Base-by-base conservation (phyloP, 108 stramenopile species). In the Nannochloropsis salina region DNA sequence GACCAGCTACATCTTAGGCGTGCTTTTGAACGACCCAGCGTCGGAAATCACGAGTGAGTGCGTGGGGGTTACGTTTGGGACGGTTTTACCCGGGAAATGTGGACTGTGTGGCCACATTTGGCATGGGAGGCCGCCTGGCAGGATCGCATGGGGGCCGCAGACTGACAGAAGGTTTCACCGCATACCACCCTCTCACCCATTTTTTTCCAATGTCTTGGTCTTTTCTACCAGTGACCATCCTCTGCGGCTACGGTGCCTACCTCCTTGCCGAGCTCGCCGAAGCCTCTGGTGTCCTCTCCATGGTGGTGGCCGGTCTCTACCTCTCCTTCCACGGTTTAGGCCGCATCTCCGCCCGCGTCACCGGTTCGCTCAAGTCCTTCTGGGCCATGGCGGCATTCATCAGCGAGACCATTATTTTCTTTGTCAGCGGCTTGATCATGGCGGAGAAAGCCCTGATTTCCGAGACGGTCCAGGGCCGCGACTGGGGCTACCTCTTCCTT, bases 271-370 rank as follows among this genome's bases (percentile, higher is more conserved):
- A 95, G 22, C 81, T 41, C 22, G 81, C 81, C 22, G 81, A 31
- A 21, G 87, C 81, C 18, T 93, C 92, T n/a, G 96, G 96, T 81
- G 93, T 94, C 42, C 94, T 97, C 42, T 88, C 94, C 21, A 92
- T 92, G 21, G 91, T 97, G 10, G 47, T 89, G 9, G 88, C 90
- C 74, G 96, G 96, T 10, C 43, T 96, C 45, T 84, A 87, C 4
- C 44, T 87, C 86, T 51, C 79, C 81, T 84, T 51, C 79, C 74
- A 84, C 81, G 81, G 83, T 8, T 40, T 80, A 4, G 87, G 84
- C 9, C 87, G 87, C 81, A 82, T 88, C 45, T 88, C 87, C 2
- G 45, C 84, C 42, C 80, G 87, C 5, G 87, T 82, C 45, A 84
- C 45, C 42, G 45, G 82, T 8, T 47, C 84, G 45, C 42, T 88